These are phyloP conservation scores for Purpureocillium takamizusanense DNA, from an alignment of 2,329 filamentous ascomycete species.

Conservation along the genomic window DNA sequence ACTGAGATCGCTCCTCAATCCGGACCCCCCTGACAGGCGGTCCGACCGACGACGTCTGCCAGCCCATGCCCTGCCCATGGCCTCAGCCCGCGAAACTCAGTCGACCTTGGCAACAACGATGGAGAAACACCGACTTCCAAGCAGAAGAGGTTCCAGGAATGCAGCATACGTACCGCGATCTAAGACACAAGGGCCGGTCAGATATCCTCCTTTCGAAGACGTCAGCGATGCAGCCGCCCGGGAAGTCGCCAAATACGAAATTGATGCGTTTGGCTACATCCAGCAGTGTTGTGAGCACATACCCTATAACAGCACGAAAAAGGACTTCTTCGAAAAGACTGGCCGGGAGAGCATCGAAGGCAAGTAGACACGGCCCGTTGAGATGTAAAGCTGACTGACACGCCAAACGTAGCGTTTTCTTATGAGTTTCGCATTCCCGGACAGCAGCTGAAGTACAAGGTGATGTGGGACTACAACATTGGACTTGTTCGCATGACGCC, in stretches of 20 bases:
- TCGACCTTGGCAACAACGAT: constrained; percentile 14
- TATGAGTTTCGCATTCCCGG: constrained; percentile 71
- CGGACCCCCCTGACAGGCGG: constrained; percentile 36
- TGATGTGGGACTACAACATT: constrained; percentile 97
- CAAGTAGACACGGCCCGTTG: constrained; percentile 25
- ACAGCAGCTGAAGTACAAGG: constrained; percentile 56
- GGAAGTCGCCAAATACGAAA: constrained; percentile 53
- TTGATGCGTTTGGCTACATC: constrained; percentile 59
- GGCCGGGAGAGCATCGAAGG: constrained; percentile 84
- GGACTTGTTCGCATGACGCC: constrained; percentile 90
- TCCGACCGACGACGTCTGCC: constrained; percentile 23
- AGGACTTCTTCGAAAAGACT: constrained; percentile 77
- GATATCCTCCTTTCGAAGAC: constrained; percentile 66
- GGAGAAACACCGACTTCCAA: neutral
- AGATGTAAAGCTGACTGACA: neutral
- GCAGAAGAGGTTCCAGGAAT: constrained; percentile 29
- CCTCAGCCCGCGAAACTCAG: constrained; percentile 2
- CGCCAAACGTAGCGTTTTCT: constrained; percentile 55
- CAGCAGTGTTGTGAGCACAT: constrained; percentile 62
- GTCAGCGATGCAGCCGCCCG: constrained; percentile 46
- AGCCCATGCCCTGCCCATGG: constrained; percentile 18
- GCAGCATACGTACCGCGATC: constrained; percentile 39
- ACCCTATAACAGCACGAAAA: constrained; percentile 92
- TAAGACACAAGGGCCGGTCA: constrained; percentile 56
- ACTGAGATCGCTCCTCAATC: constrained; percentile 58